These are phyloP conservation scores for Microcyclosporella mali DNA, from an alignment of 2,329 filamentous ascomycete genomes.

Conservation along the genomic window DNA sequence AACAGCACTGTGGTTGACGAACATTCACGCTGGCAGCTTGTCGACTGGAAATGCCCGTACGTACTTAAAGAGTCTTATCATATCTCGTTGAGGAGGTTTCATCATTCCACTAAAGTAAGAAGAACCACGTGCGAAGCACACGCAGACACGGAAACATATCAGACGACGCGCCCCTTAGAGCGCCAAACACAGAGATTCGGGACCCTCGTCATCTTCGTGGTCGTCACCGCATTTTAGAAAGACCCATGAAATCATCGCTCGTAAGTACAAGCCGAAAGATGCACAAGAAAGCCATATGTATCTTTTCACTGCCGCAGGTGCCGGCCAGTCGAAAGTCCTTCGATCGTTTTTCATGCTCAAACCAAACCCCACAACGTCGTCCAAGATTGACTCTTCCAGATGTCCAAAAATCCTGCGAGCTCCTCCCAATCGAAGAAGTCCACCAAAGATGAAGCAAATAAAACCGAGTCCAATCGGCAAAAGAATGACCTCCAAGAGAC, in stretches of 20 bases:
- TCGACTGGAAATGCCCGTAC: too few relatives aligned
- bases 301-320: conserved; percentile 6
- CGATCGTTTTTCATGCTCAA: conserved; percentile 5
- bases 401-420: neutral
- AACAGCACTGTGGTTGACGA: neutral
- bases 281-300: conserved; percentile 7
- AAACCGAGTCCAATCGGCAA: conserved; percentile 1
- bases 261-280: conserved; percentile 3
- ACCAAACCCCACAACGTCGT: neutral
- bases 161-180: neutral
- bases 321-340: neutral
- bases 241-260: neutral
- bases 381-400: neutral
- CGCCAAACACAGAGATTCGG: conserved; percentile 1
- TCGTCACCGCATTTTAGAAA: conserved; percentile 7
- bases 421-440: neutral
- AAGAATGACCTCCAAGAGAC: too few relatives aligned
- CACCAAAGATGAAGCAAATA: conserved; percentile 11
- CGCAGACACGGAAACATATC: too few relatives aligned
- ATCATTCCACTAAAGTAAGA: too few relatives aligned
- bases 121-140: too few relatives aligned
- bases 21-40: too few relatives aligned
- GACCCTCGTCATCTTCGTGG: conserved; percentile 3
- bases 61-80: too few relatives aligned
- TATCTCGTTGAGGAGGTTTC: too few relatives aligned